Evolutionary conservation across 305 asterid species (phyloP).

Genomic region (Petunia hybrid): DNA sequence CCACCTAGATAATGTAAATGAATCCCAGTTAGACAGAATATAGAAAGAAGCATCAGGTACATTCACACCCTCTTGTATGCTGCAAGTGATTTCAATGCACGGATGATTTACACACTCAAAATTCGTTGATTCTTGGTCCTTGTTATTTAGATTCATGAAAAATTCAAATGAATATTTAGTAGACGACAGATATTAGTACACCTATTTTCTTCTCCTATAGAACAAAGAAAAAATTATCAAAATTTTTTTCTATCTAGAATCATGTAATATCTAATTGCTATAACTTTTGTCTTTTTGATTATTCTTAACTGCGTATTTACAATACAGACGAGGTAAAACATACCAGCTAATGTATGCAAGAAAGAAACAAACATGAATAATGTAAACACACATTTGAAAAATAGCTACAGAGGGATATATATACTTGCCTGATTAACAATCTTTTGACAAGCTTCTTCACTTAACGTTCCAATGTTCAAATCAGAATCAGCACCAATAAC

Average conservation of each 20-base stretch:
- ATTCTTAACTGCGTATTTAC: not conserved
- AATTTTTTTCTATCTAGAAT: not conserved
- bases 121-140: not conserved
- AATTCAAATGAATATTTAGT: not conserved
- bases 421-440: constrained; percentile 34
- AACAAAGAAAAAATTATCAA: not conserved
- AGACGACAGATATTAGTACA: not conserved
- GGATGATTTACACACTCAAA: not conserved
- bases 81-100: no score
- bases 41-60: not conserved
- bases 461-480: not conserved
- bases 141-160: not conserved
- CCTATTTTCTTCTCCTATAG: not conserved
- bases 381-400: not conserved
- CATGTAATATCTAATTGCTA: not conserved
- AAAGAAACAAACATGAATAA: not conserved
- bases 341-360: not conserved
- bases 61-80: no score
- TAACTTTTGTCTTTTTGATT: not conserved
- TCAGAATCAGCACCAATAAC: constrained; percentile 29
- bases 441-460: constrained; percentile 33
- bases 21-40: not conserved
- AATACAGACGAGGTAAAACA: not conserved
- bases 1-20: constrained; percentile 57
- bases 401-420: not conserved